Evolutionary conservation across 805 yeast species (phyloP).

Genomic region (Wickerhamomyces canadensis): DNA sequence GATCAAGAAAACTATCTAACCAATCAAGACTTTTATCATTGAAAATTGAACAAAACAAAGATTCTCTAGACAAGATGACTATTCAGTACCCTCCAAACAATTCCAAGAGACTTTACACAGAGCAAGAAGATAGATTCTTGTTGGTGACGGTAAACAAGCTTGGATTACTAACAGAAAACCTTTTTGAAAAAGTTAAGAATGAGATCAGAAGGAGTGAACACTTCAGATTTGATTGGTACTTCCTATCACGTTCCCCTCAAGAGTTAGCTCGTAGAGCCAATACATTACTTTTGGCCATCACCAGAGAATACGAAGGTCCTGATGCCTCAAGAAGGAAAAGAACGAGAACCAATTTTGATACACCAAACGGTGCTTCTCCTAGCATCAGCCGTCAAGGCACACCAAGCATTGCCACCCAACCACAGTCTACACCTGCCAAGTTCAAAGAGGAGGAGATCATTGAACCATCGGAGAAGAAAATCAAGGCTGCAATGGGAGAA

Average conservation of each 20-base stretch:
- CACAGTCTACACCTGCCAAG: neutral
- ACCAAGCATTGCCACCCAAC: conserved; percentile 18
- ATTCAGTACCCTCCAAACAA: conserved; percentile 81
- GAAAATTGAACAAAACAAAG: conserved; percentile 48
- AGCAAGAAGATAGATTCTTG: conserved; percentile 65
- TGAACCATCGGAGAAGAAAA: conserved; percentile 11
- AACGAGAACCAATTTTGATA: conserved; percentile 17
- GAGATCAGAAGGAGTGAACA: conserved; percentile 55
- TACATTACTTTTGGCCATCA: conserved; percentile 60
- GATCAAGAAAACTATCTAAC: conserved; percentile 44
- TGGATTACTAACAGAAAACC: conserved; percentile 55
- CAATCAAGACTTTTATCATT: conserved; percentile 51
- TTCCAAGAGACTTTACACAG: conserved; percentile 67
- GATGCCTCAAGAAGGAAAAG: conserved; percentile 46
- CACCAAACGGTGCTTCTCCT: conserved; percentile 12
- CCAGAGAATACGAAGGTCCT: conserved; percentile 65
- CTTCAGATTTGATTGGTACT: conserved; percentile 70
- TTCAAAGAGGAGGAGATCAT: conserved; percentile 1
- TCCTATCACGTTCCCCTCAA: conserved; percentile 63
- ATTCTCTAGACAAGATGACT: conserved; percentile 56
- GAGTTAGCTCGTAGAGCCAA: conserved; percentile 67
- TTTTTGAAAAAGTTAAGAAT: conserved; percentile 60
- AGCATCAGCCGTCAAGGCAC: conserved; percentile 29
- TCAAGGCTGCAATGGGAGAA: conserved; percentile 5
- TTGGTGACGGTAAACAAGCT: conserved; percentile 54